Evolutionary conservation across 2,329 filamentous ascomycete species (phyloP).

Genomic region (Clathrospora elynae): DNA sequence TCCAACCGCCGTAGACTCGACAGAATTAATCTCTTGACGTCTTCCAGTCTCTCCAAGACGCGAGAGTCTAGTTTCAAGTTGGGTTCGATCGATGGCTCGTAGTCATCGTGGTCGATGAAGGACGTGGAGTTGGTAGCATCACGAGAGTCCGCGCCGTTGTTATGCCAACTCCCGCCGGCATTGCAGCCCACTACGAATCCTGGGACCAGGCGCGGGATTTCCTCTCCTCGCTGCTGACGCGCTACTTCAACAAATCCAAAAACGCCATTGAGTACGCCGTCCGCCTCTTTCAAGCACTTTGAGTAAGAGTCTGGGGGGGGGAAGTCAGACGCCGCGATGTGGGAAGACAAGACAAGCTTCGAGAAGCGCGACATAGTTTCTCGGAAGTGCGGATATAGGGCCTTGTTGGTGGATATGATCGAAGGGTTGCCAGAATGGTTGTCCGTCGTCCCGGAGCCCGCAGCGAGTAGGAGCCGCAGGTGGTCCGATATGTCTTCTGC

Average conservation of each 20-base stretch:
- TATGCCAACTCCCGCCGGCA: slow-evolving; percentile 85
- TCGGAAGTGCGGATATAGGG: slow-evolving; percentile 92
- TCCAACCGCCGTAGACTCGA: slow-evolving; percentile 85
- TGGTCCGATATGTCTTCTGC: slow-evolving; percentile 99
- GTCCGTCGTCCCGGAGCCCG: slow-evolving; percentile 94
- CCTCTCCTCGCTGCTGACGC: slow-evolving; percentile 87
- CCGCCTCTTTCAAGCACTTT: slow-evolving; percentile 96
- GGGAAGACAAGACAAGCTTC: slow-evolving; percentile 96
- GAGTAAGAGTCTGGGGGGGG: slow-evolving; percentile 90
- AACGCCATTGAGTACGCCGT: slow-evolving; percentile 90
- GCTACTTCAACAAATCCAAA: slow-evolving; percentile 97
- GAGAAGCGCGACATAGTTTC: slow-evolving; percentile 99
- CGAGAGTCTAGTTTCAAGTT: slow-evolving; percentile 74
- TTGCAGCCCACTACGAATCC: slow-evolving; percentile 89
- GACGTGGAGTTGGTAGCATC: slow-evolving; percentile 69
- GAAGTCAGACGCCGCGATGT: slow-evolving; percentile 96
- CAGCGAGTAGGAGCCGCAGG: slow-evolving; percentile 87
- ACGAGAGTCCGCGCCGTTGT: slow-evolving; percentile 66
- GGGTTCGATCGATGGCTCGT: slow-evolving; percentile 74
- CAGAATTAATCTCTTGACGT: slow-evolving; percentile 82
- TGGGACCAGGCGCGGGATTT: slow-evolving; percentile 88
- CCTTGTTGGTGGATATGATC: slow-evolving; percentile 99
- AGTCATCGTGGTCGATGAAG: slow-evolving; percentile 85
- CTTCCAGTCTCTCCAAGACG: slow-evolving; percentile 81
- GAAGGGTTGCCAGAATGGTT: slow-evolving; percentile 98